Evolutionary conservation across 2,329 filamentous ascomycete genomes (phyloP), one percentile per base, ranked within the genome.

Genomic region (Xylaria sp.): DNA sequence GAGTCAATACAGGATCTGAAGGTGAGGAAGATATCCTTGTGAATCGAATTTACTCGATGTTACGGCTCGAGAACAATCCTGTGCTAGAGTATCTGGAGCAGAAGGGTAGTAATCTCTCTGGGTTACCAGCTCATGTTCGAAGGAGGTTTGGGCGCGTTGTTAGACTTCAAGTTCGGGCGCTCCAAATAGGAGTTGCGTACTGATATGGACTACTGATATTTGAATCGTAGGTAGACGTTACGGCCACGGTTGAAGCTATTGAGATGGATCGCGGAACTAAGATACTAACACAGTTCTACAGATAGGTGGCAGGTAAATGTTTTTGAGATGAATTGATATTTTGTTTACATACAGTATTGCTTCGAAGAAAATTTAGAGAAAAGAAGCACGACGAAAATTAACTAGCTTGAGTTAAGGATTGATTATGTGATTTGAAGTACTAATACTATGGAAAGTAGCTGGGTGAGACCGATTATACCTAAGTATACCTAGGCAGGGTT

Each of bases 11-110:
- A 4, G 5, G 13, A 23, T 8, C 13, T 2, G 9, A 34, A 20
- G 52, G 28, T 6, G 48, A 46, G 8, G 36, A 36, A 10, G 23
- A 60, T 2, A 25, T 57, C 4, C 36, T 67, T 2, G 32, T 32
- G 1, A 25, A 34, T 6, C 39, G 50, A 5, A 50, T 65, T 1
- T 52, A 52, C 41, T 15, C 56, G 23, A 50, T 43, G 56, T n/a
- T 67, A 4, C 9, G 5, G 20, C 41, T 58, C 0, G 57, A 68
- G 15, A 43, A 43, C 3, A 68, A 53, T n/a, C 58, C 62, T 1
- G 53, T 55, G 6, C 5, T 68, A 1, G 34, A 28, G 10, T 63
- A 56, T 23, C 9, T 64, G 1, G 36, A 60, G 20, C 6, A 12
- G 1, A 41, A 25, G 10, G 13, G 39, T 2, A 12, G n/a, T n/a